Evolutionary conservation across 768 basidiomycete species (phyloP).

Genomic region (Boletus subcaerulescens): DNA sequence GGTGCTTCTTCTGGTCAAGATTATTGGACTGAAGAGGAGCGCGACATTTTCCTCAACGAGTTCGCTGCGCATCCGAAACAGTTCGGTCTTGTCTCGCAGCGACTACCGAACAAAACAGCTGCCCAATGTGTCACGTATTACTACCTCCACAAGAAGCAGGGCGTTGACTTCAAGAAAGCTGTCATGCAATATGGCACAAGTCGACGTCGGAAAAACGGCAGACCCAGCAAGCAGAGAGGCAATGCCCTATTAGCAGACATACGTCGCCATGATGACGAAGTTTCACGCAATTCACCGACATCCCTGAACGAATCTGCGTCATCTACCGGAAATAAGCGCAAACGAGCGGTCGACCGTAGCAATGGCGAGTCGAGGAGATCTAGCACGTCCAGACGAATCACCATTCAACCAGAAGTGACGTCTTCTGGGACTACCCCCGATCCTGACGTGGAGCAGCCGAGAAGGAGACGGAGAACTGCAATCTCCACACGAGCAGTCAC

Average conservation of each 20-base stretch:
- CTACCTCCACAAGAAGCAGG: conserved; percentile 89
- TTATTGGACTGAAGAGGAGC: conserved; percentile 88
- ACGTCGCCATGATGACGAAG: conserved; percentile 62
- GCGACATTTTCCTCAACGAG: conserved; percentile 70
- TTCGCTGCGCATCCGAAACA: conserved; percentile 90
- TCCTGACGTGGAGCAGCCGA: conserved; percentile 60
- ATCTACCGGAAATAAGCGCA: conserved; percentile 39
- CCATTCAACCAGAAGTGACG: conserved; percentile 46
- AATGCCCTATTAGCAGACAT: conserved; percentile 82
- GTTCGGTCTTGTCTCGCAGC: conserved; percentile 87
- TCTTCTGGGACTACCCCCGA: conserved; percentile 54
- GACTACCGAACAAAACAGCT: conserved; percentile 78
- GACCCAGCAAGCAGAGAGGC: conserved; percentile 73
- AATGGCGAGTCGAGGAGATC: conserved; percentile 36
- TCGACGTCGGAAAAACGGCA: conserved; percentile 57
- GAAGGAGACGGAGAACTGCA: conserved; percentile 39
- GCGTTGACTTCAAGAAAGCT: conserved; percentile 81
- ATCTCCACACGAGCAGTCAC: conserved; percentile 26
- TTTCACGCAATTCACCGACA: conserved; percentile 26
- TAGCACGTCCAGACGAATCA: conserved; percentile 37
- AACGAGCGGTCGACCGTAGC: conserved; percentile 32
- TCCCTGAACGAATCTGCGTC: conserved; percentile 22
- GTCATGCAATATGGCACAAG: conserved; percentile 63
- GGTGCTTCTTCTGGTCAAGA: conserved; percentile 67
- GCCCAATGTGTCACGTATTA: conserved; percentile 91